Base-by-base conservation (phyloP, 2,329 filamentous ascomycete genomes). In the Paraconiothyrium brasiliense region DNA sequence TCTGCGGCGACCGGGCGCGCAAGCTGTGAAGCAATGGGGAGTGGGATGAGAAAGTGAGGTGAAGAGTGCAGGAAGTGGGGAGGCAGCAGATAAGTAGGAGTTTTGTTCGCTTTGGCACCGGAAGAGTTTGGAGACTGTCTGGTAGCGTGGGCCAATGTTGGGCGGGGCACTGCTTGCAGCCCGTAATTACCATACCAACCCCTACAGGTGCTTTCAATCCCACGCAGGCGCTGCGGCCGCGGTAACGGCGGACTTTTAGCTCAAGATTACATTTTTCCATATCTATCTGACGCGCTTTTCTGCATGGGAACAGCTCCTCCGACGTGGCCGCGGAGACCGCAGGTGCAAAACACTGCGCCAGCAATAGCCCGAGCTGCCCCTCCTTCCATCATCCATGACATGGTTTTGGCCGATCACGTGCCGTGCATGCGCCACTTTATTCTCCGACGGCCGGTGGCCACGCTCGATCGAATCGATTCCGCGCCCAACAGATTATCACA, bases 1-100 rank as follows among this genome's bases (percentile, higher is more conserved):
- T 69, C 65, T 72, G 72, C 69, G 68, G 69, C 72, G 71, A 61
- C 70, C 69, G 63, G 67, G 67, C 62, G 57, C 68, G 72, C 72
- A 75, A 71, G 67, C 59, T 61, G 57, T 57, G 59, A 57, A 62
- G 65, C 57, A 68, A 71, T 74, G 69, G 68, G 60, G 58, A 64
- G 62, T 63, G 57, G 55, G 35, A 47, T 59, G 61, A 68, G 63
- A 62, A 65, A 66, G 64, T 63, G 57, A 67, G 67, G 65, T 63
- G 64, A 58, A 63, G 64, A 65, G 56, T 47, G 54, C 22, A 47
- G 60, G 57, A 24, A 64, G 67, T 56, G 74, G 74, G 70, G 69
- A 64, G 67, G 67, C 62, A 58, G 68, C 59, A 70, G 73, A 75
- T 76, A 61, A 76, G 54, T 56, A 78, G 73, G 72, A 64, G 57